Base-by-base conservation (phyloP, 345 rosid genomes). In the Acer campestre region DNA sequence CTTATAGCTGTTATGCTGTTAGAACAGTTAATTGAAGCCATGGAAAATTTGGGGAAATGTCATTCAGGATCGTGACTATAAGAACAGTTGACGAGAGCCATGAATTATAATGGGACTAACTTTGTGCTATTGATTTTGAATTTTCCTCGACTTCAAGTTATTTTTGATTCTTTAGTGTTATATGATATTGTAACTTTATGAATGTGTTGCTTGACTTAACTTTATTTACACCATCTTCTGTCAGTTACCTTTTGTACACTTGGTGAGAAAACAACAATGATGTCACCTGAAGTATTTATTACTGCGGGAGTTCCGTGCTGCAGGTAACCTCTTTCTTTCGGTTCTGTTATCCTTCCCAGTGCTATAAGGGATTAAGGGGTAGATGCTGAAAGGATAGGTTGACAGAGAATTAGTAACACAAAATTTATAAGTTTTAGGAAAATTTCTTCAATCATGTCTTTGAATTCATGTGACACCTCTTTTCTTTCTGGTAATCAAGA, bases 241-340 rank as follows among this genome's bases (percentile, higher is more conserved):
- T 71, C 87, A 95, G 99, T 92, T 80, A 92, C 97, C 65, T 93
- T 93, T 85, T 82, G 89, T 71, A 84, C 90, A 69, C 99, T 95
- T 66, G 99, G 99, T 74, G 95, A 95, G 91, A 95, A 95, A 88
- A 95, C 98, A 35, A 95, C 99, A 27, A 93, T 96, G 67, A 92
- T 96, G 91, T 94, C 99, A 55, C 99, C 99, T 35, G 98, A 96
- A 91, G 97, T 96, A 80, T 92, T 96, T 85, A 81, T 88, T 62
- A 79, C 83, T 77, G 97, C 95, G 11, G 99, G 99, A 55, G 89
- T 96, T 78, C 99, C 99, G 17, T 96, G 99, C 86, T 96, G 99
- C 97, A 91, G 99, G 99, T 88, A 79, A 83, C 67, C 61, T 73
- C 70, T 85, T 73, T 58, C 59, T 71, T 16, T 56, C 53, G 81